phyloP scores from a whole-genome alignment of 495 filamentous ascomycete species.

The Bryoglossum gracile region DNA sequence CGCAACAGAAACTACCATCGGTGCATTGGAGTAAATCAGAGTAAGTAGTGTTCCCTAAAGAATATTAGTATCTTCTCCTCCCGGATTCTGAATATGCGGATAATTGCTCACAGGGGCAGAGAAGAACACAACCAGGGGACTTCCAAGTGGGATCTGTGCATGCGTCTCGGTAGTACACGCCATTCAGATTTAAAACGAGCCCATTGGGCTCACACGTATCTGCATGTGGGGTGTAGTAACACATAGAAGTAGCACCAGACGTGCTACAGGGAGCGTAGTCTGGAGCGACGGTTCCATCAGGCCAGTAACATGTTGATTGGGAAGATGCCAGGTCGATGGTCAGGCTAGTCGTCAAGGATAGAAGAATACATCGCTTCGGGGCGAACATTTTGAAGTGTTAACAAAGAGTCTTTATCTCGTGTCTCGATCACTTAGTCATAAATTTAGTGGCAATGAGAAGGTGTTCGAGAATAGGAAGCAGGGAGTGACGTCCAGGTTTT shows the following conservation, averaged over 20 bases:
- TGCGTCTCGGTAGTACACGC: constrained; percentile 3
- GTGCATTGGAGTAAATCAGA: constrained; percentile 4
- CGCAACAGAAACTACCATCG: constrained; percentile 5
- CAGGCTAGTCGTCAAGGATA: constrained; percentile 2
- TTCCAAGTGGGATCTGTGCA: constrained; percentile 5
- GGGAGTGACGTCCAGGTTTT: not conserved
- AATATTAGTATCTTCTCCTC: constrained; percentile 5
- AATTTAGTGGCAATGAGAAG: not conserved
- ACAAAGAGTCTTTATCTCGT: not conserved
- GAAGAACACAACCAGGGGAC: constrained; percentile 3
- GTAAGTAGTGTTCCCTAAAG: constrained; percentile 3
- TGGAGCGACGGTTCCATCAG: constrained; percentile 3
- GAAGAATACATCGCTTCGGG: constrained; percentile 4
- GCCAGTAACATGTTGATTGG: constrained; percentile 4
- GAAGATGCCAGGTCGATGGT: constrained; percentile 4
- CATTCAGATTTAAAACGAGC: constrained; percentile 2
- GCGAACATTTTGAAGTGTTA: not conserved
- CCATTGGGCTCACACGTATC: constrained; percentile 3
- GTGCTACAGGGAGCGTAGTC: constrained; percentile 2
- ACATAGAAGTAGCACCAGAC: constrained; percentile 5
- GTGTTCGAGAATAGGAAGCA: not conserved
- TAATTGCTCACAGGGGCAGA: constrained; percentile 5
- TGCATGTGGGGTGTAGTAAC: constrained; percentile 3
- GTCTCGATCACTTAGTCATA: not conserved
- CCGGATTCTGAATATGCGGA: constrained; percentile 5